Conservation (phyloP, 352 stramenopile species). For the Phytophthora foliorum region DNA sequence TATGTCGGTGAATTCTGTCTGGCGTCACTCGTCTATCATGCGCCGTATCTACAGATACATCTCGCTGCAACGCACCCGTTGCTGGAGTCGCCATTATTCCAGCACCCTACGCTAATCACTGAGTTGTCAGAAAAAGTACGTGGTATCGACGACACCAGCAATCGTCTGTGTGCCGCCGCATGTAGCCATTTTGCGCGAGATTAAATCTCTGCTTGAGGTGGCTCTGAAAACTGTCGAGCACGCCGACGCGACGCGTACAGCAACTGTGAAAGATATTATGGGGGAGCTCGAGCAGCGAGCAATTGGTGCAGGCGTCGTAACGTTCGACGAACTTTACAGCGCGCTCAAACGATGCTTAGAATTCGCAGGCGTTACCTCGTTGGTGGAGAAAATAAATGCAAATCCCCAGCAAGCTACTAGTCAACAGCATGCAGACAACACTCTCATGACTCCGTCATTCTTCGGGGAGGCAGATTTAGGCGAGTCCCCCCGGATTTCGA, state of each 20-base stretch:
- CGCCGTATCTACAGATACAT: not conserved
- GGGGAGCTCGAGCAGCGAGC: conserved; percentile 12
- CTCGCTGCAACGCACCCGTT: not conserved
- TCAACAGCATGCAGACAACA: no score
- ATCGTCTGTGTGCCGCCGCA: conserved; percentile 11
- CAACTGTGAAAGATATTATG: conserved; percentile 15
- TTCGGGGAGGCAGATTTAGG: conserved; percentile 8
- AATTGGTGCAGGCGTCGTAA: conserved; percentile 21
- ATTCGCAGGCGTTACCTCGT: not conserved
- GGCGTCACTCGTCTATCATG: conserved; percentile 17
- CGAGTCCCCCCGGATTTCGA: conserved; percentile 8
- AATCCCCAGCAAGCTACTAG: no score
- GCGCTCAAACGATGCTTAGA: conserved; percentile 7
- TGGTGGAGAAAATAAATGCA: conserved; percentile 1
- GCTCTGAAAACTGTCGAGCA: conserved; percentile 12
- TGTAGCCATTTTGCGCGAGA: conserved; percentile 23
- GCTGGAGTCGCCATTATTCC: conserved; percentile 14
- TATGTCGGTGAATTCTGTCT: conserved; percentile 22
- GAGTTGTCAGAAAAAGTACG: not conserved
- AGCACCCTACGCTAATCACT: conserved; percentile 1
- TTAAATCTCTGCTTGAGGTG: conserved; percentile 4
- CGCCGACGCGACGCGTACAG: not conserved
- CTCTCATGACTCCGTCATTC: not conserved
- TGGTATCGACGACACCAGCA: conserved; percentile 1
- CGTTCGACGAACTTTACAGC: conserved; percentile 6